Evolutionary conservation across 495 filamentous ascomycete genomes (phyloP), one percentile per base, ranked within the genome.

Genomic region (Lichina pygmaea): DNA sequence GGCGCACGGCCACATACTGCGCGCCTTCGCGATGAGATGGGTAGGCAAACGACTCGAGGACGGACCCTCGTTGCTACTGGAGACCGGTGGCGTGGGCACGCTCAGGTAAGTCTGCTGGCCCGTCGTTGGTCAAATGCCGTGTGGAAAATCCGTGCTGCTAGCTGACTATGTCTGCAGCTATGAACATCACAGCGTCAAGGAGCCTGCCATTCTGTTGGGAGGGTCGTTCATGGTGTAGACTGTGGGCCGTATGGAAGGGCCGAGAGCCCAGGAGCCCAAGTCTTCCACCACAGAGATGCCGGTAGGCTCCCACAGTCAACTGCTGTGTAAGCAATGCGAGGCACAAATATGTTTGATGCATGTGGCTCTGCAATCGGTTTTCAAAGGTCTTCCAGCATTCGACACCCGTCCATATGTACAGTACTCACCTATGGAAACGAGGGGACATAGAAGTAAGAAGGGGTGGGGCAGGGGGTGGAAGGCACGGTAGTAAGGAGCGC

Each of bases 11-110:
- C 86, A 92, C 57, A 83, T 92, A 32, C 64, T 93, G 33, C 67
- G 86, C 30, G 83, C 83, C 0, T 92, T 94, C 59, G 81, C 83
- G 6, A 86, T 91, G 73, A 66, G 86, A 15, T 94, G 86, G 86
- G 66, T 73, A 0, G 67, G 70, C 58, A 64, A 47, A 38, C 10
- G 9, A 8, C 38, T 49, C 8, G 33, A 33, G 7, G 49, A 52
- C 3, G 58, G 58, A 47, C 62, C 62, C 46, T 50, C 46, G 39
- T 50, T 65, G 50, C 56, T 65, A 8, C 46, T 65, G 33, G 62
- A 65, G 51, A 61, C 62, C 3, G 62, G 62, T 5, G 62, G 62
- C 41, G 72, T 80, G 24, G 58, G 77, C 12, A 64, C 77, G 12
- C 65, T 80, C 33, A 75, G 70, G 70, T 72, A 45, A 55, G 63